Base-by-base conservation (phyloP, 208 protist genomes). In the Acanthamoeba triangularis region DNA sequence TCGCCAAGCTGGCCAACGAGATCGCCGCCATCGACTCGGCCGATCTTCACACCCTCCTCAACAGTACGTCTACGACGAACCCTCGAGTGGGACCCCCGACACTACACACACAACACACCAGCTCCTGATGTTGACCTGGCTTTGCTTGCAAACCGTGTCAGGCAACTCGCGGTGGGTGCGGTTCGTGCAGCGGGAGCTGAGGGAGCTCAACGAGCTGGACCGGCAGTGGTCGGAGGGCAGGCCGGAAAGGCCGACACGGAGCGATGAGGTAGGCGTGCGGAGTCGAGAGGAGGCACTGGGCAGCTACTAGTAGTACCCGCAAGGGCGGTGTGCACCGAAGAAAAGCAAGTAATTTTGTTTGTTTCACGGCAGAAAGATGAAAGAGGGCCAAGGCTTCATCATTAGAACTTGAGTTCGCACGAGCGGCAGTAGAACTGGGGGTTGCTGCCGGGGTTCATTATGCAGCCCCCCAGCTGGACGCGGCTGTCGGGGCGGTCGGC, bases 261-360 rank as follows among this genome's bases (percentile, higher is more conserved):
- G 69, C 69, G 59, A 65, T 2, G 37, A 35, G 16, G 1, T 2
- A 7, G 69, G 69, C 23, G 69, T 78, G 69, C 69, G 69, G 8
- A 78, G 69, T 41, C 69, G 69, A 18, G 69, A 78, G 69, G 69
- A 78, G 69, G 69, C 69, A 28, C 69, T 78, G 25, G 69, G 59
- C 59, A 8, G 23, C 59, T n/a, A 20, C 59, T 65, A 18, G n/a
- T n/a, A n/a, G n/a, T n/a, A n/a, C n/a, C n/a, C n/a, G n/a, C n/a
- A n/a, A n/a, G n/a, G n/a, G n/a, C n/a, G n/a, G n/a, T n/a, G n/a
- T n/a, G n/a, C n/a, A n/a, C n/a, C n/a, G n/a, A n/a, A n/a, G n/a
- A n/a, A n/a, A n/a, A n/a, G n/a, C n/a, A n/a, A n/a, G 11, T 52
- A 52, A 52, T 52, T 4, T 52, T 52, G 49, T 11, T 52, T 11